A percentile compares a stretch with the other conserved stretches of the same genome.
Evolutionary conservation across 2,329 filamentous ascomycete genomes (phyloP).

Genomic region (Dothistroma pini): DNA sequence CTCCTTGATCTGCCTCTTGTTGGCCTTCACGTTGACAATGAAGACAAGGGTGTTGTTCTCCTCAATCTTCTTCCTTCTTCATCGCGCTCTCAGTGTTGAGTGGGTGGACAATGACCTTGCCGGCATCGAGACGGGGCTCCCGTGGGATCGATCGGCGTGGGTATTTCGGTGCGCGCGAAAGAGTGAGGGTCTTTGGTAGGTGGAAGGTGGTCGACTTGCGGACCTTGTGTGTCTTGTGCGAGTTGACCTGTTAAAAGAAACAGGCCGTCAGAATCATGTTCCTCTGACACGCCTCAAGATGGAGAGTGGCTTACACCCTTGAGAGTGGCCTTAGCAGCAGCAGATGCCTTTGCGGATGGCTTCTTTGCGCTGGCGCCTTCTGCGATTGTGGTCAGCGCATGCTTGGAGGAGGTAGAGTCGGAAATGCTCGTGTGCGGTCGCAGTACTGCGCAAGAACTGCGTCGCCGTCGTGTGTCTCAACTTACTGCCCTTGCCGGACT

Average conservation of each 20-base stretch:
- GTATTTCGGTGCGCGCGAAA: conserved; percentile 91
- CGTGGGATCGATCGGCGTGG: conserved; percentile 92
- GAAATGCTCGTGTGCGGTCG: conserved; percentile 3
- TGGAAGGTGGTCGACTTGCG: conserved; percentile 93
- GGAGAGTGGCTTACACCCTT: conserved; percentile 70
- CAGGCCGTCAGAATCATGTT: conserved; percentile 51
- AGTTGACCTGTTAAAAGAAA: conserved; percentile 56
- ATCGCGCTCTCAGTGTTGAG: conserved; percentile 99
- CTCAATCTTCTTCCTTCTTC: conserved; percentile 99
- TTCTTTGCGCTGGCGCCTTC: conserved; percentile 52
- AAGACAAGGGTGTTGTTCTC: conserved; percentile 93
- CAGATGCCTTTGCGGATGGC: conserved; percentile 71
- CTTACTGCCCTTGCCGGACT: conserved; percentile 21
- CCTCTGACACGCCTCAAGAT: conserved; percentile 48
- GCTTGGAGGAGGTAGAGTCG: conserved; percentile 5
- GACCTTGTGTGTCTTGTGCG: conserved; percentile 90
- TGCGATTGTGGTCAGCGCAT: conserved; percentile 31
- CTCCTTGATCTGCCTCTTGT: conserved; percentile 99
- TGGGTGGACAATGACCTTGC: conserved; percentile 97
- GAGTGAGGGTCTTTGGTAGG: conserved; percentile 91
- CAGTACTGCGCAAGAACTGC: conserved; percentile 4
- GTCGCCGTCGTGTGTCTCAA: conserved; percentile 1
- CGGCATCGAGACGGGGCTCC: conserved; percentile 87
- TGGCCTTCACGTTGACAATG: conserved; percentile 65
- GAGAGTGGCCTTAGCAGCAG: conserved; percentile 92